phyloP scores from a whole-genome alignment of 176 grass and related monocot genomes.

The Secale cereale region DNA sequence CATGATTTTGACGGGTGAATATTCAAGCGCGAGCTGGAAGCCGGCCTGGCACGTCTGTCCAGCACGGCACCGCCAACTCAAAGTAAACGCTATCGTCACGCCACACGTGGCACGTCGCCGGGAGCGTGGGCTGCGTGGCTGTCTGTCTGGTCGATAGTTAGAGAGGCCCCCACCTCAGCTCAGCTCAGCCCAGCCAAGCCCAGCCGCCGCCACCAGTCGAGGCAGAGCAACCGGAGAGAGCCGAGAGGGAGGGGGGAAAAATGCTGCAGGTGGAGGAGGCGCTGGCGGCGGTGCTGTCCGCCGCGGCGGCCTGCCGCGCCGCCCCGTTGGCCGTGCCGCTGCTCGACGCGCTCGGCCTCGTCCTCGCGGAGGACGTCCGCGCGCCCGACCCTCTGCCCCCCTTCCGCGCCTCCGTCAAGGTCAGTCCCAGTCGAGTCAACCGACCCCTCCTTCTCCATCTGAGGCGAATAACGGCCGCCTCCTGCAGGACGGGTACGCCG shows the following conservation, averaged over 20 bases:
- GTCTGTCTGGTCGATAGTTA: too few relatives aligned
- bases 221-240: too few relatives aligned
- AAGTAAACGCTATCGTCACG: neutral
- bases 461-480: neutral
- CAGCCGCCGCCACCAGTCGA: neutral
- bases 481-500: conserved; percentile 82
- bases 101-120: neutral
- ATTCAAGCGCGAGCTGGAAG: neutral
- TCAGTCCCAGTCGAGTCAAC: neutral
- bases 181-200: neutral
- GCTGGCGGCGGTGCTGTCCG: conserved; percentile 51
- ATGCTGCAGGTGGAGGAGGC: conserved; percentile 74
- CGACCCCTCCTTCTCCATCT: neutral
- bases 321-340: conserved; percentile 34
- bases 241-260: neutral
- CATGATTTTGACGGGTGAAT: conserved; percentile 13
- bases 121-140: neutral
- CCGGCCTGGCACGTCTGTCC: too few relatives aligned
- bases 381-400: conserved; percentile 74
- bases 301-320: conserved; percentile 22
- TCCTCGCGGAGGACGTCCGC: conserved; percentile 68
- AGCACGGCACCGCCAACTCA: neutral
- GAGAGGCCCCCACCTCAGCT: too few relatives aligned
- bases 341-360: conserved; percentile 62
- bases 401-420: conserved; percentile 89